Base-by-base conservation (phyloP, 1,284 basidiomycete genomes). In the Melampsora americana region DNA sequence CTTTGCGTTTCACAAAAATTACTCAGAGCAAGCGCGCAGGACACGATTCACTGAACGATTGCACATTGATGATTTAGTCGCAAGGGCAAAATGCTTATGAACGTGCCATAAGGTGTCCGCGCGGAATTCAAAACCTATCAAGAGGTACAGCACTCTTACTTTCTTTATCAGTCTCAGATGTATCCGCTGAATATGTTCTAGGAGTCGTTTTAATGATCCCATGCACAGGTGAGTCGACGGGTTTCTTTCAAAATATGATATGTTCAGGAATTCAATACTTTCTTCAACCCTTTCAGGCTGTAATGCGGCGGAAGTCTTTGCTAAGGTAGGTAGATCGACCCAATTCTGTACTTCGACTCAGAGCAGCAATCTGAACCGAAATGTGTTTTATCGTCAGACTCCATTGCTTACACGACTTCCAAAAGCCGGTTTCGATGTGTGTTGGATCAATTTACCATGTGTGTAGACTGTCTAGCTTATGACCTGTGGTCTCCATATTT, bases 391-490 rank as follows among this genome's bases (percentile, higher is more conserved):
- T 60, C 18, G 23, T n/a, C 11, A 77, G 77, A 80, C 80, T 60
- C 79, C 80, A 26, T 82, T 80, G 76, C 44, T 68, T 9, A 28
- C 77, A 42, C 28, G 77, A 7, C 73, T 80, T 0, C 79, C 79
- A 7, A 32, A 42, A 23, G 69, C 62, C 42, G 81, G 80, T 11
- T 83, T 81, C 77, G 81, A 83, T 64, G 79, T 83, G 18, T 81
- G 81, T 68, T 83, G 79, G 76, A 78, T 83, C 68, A 80, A 79
- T 53, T 78, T 82, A 16, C 83, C 83, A 42, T 59, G 68, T 70
- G 30, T 59, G 68, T n/a, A n/a, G n/a, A n/a, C n/a, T n/a, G n/a
- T n/a, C n/a, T n/a, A n/a, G n/a, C n/a, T n/a, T n/a, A n/a, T n/a
- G n/a, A n/a, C n/a, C n/a, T 23, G 20, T 28, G 28, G 30, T 44